Percentiles rank a stretch among this genome's conserved stretches.
Evolutionary conservation across 2,329 filamentous ascomycete genomes (phyloP).

Genomic region (Paraphaeosphaeria minitans): DNA sequence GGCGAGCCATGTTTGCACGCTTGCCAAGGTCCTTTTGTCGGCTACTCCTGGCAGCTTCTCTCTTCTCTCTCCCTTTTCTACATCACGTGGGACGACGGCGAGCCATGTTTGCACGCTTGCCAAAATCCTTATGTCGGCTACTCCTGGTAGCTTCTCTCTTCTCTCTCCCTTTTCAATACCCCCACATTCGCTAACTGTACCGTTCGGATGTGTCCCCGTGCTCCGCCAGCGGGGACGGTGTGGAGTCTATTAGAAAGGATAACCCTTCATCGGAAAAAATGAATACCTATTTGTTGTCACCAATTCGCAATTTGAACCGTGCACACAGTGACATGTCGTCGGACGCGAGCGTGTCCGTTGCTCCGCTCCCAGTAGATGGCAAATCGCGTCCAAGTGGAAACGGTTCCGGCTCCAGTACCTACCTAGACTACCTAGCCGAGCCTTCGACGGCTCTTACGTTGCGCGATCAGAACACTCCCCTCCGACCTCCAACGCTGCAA

Average conservation of each 20-base stretch:
- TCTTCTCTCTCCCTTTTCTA: constrained; percentile 16
- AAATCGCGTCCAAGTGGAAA: background rate
- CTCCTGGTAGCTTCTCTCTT: constrained; percentile 17
- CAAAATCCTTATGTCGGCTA: constrained; percentile 2
- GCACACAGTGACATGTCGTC: background rate
- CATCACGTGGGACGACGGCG: constrained; percentile 12
- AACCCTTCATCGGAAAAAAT: constrained; percentile 45
- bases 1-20: constrained; percentile 11
- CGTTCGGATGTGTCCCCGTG: constrained; percentile 16
- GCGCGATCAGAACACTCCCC: background rate
- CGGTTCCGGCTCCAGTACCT: background rate
- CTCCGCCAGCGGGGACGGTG: constrained; percentile 20
- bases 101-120: constrained; percentile 12
- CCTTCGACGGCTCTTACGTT: background rate
- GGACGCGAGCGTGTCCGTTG: background rate
- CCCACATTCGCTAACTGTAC: constrained; percentile 38
- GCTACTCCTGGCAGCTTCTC: constrained; percentile 15
- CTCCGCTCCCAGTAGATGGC: background rate
- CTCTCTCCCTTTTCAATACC: constrained; percentile 19
- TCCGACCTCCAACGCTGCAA: background rate
- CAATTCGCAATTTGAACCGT: background rate
- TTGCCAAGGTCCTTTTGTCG: constrained; percentile 7
- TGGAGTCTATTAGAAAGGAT: constrained; percentile 40
- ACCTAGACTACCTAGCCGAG: too few species aligned
- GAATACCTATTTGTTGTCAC: constrained; percentile 15